A percentile compares a stretch with the other conserved stretches of the same genome.
Conservation (phyloP, 495 filamentous ascomycete species). For the Xylaria venustula region DNA sequence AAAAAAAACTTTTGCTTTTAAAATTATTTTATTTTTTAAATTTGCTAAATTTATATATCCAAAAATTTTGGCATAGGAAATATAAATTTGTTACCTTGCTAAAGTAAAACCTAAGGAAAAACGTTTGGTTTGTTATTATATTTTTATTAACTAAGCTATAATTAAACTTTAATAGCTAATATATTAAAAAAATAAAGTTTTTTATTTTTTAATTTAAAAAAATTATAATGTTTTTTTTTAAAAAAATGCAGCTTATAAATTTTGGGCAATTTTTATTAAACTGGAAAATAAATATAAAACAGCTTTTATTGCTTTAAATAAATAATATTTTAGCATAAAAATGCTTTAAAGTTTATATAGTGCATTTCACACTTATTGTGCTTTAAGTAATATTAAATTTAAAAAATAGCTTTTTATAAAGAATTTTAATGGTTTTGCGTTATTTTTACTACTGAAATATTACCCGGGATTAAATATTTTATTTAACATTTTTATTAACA, state of each 20-base stretch:
- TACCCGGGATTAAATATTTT: not conserved
- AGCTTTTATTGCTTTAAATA: too few species aligned
- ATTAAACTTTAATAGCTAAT: too few species aligned
- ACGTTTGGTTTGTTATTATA: not conserved
- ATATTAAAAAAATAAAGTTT: too few species aligned
- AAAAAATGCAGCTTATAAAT: too few species aligned
- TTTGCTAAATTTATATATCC: too few species aligned
- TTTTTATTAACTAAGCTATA: not conserved
- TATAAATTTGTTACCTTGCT: not conserved
- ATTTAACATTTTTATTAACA: conserved; percentile 1
- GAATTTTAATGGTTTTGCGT: not conserved
- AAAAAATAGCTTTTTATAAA: not conserved
- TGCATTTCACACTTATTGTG: not conserved
- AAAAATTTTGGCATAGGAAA: not conserved
- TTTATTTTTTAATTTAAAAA: too few species aligned
- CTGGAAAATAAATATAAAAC: too few species aligned
- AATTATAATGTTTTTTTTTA: too few species aligned
- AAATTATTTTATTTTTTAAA: too few species aligned
- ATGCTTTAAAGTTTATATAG: too few species aligned
- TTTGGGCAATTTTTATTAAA: too few species aligned
- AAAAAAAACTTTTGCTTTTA: not conserved
- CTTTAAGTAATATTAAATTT: not conserved
- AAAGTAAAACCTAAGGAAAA: not conserved
- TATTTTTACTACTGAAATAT: not conserved
- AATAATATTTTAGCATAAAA: too few species aligned